Evolutionary conservation across 2,329 filamentous ascomycete species (phyloP).

Genomic region (Epichloe aotearoae): DNA sequence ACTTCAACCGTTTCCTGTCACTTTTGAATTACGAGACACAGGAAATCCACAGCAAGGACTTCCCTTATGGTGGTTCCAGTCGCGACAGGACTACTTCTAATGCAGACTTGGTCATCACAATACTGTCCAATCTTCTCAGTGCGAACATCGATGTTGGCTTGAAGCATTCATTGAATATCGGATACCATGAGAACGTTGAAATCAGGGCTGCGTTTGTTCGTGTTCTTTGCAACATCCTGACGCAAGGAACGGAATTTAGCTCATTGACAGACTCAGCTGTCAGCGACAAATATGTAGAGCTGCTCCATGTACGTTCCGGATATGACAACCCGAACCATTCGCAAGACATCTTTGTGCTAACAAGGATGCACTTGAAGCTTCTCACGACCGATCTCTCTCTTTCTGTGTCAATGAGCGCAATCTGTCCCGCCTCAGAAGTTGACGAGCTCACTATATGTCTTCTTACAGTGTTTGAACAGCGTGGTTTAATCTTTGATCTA

Average conservation of each 20-base stretch:
- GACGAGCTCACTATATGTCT: constrained; percentile 56
- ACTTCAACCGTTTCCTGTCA: constrained; percentile 57
- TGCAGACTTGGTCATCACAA: constrained; percentile 52
- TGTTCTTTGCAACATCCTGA: constrained; percentile 55
- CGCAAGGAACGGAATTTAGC: constrained; percentile 60
- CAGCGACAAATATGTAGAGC: constrained; percentile 54
- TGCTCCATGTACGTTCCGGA: constrained; percentile 34
- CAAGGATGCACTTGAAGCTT: constrained; percentile 25
- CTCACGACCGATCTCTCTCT: constrained; percentile 50
- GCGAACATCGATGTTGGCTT: constrained; percentile 60
- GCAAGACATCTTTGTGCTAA: background rate
- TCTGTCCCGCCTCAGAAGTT: constrained; percentile 54
- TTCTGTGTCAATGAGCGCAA: constrained; percentile 49
- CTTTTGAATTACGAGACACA: constrained; percentile 45
- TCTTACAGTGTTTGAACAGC: constrained; percentile 56
- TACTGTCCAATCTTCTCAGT: constrained; percentile 55
- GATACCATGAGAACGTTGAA: constrained; percentile 57
- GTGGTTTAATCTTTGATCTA: constrained; percentile 48
- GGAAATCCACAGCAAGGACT: constrained; percentile 22
- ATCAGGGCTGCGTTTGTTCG: constrained; percentile 58
- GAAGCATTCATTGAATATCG: constrained; percentile 56
- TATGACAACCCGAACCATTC: background rate
- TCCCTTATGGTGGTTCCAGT: constrained; percentile 19
- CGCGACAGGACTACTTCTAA: constrained; percentile 42
- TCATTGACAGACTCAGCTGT: constrained; percentile 54